These are phyloP conservation scores for Leccinum ochraceum DNA, from an alignment of 768 basidiomycete genomes.

Conservation along the genomic window DNA sequence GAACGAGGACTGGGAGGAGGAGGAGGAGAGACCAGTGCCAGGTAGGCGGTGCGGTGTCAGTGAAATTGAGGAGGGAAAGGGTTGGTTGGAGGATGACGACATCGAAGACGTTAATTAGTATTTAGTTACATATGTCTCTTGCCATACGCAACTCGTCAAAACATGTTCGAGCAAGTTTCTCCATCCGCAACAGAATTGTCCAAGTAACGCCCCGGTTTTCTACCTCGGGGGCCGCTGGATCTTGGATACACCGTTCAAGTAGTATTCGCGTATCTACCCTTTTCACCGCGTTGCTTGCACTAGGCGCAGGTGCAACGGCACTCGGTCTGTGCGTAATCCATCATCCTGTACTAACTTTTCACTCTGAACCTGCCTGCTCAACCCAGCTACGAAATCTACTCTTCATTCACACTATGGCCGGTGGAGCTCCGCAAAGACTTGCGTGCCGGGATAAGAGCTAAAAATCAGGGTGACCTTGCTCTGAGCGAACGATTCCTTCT, in stretches of 20 bases:
- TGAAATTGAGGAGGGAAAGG: constrained; percentile 35
- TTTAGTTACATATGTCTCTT: neutral
- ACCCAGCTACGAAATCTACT: constrained; percentile 56
- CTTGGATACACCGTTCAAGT: constrained; percentile 16
- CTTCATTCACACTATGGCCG: constrained; percentile 66
- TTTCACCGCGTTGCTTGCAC: constrained; percentile 37
- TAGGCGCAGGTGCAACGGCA: constrained; percentile 43
- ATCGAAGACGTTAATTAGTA: constrained; percentile 46
- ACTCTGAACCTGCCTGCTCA: neutral
- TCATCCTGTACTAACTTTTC: neutral
- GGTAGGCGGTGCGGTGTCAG: constrained; percentile 5
- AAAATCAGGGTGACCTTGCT: constrained; percentile 53
- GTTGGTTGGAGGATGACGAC: constrained; percentile 61
- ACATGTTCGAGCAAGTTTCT: neutral
- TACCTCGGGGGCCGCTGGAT: neutral
- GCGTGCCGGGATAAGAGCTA: constrained; percentile 64
- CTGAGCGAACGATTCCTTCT: constrained; percentile 53
- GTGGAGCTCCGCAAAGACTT: constrained; percentile 61
- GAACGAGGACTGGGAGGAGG: constrained; percentile 13
- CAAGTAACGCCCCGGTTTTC: constrained; percentile 16
- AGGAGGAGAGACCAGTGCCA: constrained; percentile 27
- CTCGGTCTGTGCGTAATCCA: constrained; percentile 42
- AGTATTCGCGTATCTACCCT: constrained; percentile 39
- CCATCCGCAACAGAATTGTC: neutral
- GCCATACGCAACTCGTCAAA: constrained; percentile 3